Conservation (phyloP, 176 grass and related monocot species). For the Carex littledalei region DNA sequence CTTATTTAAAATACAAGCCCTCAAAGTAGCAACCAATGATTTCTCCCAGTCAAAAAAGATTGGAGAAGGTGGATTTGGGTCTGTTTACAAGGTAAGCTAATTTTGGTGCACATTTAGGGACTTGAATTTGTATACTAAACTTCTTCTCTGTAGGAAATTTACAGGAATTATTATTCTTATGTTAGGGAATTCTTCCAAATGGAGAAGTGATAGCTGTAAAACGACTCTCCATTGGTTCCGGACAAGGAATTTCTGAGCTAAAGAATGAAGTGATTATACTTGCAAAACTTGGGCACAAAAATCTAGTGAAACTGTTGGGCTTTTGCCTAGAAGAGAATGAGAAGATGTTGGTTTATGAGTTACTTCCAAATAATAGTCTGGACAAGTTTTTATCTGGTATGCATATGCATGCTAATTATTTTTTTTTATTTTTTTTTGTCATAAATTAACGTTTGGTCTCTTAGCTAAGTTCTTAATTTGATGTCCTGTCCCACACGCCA, state of each 20-base stretch:
- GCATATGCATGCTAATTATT: no score
- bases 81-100: slow-evolving; percentile 13
- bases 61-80: slow-evolving; percentile 18
- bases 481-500: no score
- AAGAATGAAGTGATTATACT: slow-evolving; percentile 65
- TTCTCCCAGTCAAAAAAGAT: slow-evolving; percentile 14
- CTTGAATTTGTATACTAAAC: no score
- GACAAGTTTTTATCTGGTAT: slow-evolving; percentile 65
- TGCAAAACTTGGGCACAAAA: slow-evolving; percentile 61
- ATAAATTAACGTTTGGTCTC: no score
- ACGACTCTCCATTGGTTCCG: slow-evolving; percentile 49
- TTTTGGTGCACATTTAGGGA: background rate
- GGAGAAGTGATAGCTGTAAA: slow-evolving; percentile 68
- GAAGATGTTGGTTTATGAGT: slow-evolving; percentile 68
- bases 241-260: slow-evolving; percentile 58
- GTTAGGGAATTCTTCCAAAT: slow-evolving; percentile 16
- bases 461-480: no score
- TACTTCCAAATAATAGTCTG: slow-evolving; percentile 60
- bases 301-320: slow-evolving; percentile 64
- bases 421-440: no score
- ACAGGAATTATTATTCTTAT: background rate
- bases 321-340: slow-evolving; percentile 58
- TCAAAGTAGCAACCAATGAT: slow-evolving; percentile 4
- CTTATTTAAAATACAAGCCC: background rate
- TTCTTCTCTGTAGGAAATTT: no score